phyloP scores from a whole-genome alignment of 495 filamentous ascomycete species.

The Rhypophila decipiens region DNA sequence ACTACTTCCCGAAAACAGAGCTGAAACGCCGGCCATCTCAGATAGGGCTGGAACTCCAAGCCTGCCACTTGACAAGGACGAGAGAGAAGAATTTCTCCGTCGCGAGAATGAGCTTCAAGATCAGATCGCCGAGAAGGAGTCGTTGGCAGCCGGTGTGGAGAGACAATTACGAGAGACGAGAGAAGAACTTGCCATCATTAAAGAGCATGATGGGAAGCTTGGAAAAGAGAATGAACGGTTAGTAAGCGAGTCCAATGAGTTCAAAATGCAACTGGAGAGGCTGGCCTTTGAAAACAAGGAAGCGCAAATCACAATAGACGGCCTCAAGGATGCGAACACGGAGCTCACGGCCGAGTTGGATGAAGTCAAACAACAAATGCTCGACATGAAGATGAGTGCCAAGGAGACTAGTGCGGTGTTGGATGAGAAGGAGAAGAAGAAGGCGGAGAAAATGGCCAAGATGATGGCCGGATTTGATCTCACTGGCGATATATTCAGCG shows the following conservation, averaged over 20 bases:
- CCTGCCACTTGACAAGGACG: conserved; percentile 87
- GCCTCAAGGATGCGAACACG: conserved; percentile 87
- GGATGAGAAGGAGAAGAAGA: conserved; percentile 97
- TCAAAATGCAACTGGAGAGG: conserved; percentile 93
- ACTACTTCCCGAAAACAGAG: conserved; percentile 64
- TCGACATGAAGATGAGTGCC: conserved; percentile 91
- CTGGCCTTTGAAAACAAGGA: conserved; percentile 95
- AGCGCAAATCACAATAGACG: conserved; percentile 94
- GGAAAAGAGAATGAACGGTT: conserved; percentile 84
- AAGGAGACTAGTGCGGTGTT: conserved; percentile 82
- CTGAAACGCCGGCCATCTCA: conserved; percentile 58
- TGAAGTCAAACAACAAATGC: conserved; percentile 91
- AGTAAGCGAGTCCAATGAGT: conserved; percentile 75
- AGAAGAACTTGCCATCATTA: conserved; percentile 74
- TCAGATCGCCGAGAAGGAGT: conserved; percentile 88
- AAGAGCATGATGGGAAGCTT: conserved; percentile 72
- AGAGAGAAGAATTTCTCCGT: conserved; percentile 90
- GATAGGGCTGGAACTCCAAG: conserved; percentile 85
- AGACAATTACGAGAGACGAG: conserved; percentile 69
- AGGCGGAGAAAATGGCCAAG: conserved; percentile 97
- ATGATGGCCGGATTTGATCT: conserved; percentile 99
- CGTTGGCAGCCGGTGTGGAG: conserved; percentile 69
- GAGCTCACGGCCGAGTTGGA: conserved; percentile 89
- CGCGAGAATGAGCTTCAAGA: conserved; percentile 97
- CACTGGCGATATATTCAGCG: conserved; percentile 80